Conservation (phyloP, 1,284 basidiomycete species). For the Sphagnurus paluster region DNA sequence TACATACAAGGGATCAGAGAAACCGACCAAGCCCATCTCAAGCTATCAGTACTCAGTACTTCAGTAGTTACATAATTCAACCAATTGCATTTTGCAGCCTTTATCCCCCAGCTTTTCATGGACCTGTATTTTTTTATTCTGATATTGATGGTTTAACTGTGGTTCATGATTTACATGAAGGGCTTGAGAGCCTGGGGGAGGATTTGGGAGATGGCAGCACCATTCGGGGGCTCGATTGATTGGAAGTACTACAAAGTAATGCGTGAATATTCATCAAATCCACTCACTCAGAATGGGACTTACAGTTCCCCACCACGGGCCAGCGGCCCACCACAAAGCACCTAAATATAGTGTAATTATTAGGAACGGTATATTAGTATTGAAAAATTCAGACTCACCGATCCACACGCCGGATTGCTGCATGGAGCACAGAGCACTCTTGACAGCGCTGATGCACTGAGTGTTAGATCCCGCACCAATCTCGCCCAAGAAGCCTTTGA, state of each 20-base stretch:
- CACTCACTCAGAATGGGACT: conserved; percentile 26
- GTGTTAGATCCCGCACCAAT: conserved; percentile 59
- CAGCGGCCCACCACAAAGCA: conserved; percentile 59
- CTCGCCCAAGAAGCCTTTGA: conserved; percentile 67
- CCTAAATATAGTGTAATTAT: conserved; percentile 16
- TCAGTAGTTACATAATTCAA: no score
- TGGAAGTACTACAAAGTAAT: conserved; percentile 49
- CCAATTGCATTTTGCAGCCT: no score
- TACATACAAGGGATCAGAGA: no score
- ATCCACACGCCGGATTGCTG: conserved; percentile 62
- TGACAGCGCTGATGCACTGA: conserved; percentile 51
- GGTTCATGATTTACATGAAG: conserved; percentile 42
- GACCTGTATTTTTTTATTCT: no score
- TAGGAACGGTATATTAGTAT: neutral
- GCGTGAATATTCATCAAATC: conserved; percentile 2
- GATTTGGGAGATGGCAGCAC: conserved; percentile 49
- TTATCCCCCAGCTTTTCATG: no score
- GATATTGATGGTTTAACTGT: neutral
- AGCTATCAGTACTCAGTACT: no score
- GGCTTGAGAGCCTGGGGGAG: conserved; percentile 58
- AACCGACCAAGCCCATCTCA: no score
- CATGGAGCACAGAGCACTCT: conserved; percentile 58
- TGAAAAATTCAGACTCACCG: conserved; percentile 30
- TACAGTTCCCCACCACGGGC: conserved; percentile 61
- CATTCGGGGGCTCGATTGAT: conserved; percentile 63